phyloP scores from a whole-genome alignment of 345 rosid species.

The Clausena lansium region DNA sequence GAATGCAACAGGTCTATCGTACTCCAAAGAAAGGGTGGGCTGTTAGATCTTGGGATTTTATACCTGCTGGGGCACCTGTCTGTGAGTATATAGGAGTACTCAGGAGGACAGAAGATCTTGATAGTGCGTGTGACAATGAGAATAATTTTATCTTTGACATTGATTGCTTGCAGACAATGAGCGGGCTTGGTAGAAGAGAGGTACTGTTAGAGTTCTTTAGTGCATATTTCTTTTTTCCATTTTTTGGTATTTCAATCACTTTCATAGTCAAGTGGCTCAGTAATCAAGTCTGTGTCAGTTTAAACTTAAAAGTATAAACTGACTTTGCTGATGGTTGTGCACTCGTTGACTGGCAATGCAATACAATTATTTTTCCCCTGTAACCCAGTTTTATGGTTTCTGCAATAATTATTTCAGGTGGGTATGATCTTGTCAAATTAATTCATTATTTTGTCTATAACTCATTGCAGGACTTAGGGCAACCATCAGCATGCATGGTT shows the following conservation, averaged over 20 bases:
- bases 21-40: constrained; percentile 95
- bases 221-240: neutral
- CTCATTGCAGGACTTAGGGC: neutral
- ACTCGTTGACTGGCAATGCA: neutral
- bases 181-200: constrained; percentile 84
- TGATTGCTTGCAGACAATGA: constrained; percentile 95
- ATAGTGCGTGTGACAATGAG: constrained; percentile 59
- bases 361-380: neutral
- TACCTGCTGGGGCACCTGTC: constrained; percentile 88
- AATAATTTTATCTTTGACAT: constrained; percentile 86
- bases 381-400: neutral
- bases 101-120: constrained; percentile 69
- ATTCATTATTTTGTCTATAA: neutral
- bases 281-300: neutral
- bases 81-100: constrained; percentile 85
- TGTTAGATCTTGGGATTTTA: constrained; percentile 92
- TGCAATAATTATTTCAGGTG: neutral
- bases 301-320: neutral
- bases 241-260: neutral
- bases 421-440: neutral
- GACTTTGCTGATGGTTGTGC: neutral
- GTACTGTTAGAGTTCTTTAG: constrained; percentile 22
- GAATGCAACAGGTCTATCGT: constrained; percentile 66
- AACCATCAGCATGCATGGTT: neutral
- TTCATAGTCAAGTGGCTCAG: neutral